phyloP scores from a whole-genome alignment of 257 asterid genomes.

The Solanum etuberosum region DNA sequence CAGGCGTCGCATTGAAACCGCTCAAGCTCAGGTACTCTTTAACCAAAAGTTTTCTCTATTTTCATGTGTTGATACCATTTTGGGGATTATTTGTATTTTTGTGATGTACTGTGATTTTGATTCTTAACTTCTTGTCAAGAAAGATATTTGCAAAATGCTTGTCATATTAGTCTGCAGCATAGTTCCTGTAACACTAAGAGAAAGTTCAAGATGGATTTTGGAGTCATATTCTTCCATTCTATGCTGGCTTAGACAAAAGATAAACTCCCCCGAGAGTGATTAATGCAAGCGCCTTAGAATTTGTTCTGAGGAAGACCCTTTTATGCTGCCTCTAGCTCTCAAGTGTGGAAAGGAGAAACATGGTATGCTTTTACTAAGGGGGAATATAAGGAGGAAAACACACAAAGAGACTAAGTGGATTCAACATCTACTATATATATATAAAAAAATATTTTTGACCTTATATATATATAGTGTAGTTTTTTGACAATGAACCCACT shows the following conservation, averaged over 20 bases:
- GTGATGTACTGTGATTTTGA: not conserved
- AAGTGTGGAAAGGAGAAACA: not conserved
- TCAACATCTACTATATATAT: not conserved
- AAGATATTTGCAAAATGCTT: not conserved
- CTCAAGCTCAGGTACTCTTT: conserved; percentile 85
- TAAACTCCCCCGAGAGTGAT: not conserved
- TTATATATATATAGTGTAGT: too few species aligned
- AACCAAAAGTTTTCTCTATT: not conserved
- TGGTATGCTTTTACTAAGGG: not conserved
- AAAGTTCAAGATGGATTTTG: not conserved
- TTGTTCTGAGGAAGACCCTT: not conserved
- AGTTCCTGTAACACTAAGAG: not conserved
- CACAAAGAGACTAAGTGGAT: not conserved
- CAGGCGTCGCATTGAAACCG: conserved; percentile 95
- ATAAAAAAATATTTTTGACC: not conserved
- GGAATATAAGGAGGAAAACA: not conserved
- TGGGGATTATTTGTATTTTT: not conserved
- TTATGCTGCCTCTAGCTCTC: not conserved
- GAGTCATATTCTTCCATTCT: not conserved
- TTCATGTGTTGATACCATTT: not conserved
- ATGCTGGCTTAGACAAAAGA: not conserved
- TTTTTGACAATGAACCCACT: not conserved
- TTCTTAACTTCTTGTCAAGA: not conserved
- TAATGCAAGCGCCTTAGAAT: not conserved
- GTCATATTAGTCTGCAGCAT: not conserved